These are phyloP conservation scores for Yamadazyma sp. DNA, from an alignment of 805 yeast species.

Conservation along the genomic window DNA sequence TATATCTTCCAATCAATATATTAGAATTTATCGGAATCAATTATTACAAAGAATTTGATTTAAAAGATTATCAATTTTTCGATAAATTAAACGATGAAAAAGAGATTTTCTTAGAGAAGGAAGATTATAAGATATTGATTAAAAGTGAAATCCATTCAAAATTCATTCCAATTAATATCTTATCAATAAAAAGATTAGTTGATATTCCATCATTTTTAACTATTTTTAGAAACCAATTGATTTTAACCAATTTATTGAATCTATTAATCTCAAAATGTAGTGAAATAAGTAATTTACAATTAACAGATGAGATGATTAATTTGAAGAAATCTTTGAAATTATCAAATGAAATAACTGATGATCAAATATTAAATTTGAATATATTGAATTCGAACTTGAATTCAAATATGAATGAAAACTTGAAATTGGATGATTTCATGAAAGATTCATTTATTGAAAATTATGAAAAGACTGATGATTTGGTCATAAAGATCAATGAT, in stretches of 20 bases:
- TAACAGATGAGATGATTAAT: conserved; percentile 22
- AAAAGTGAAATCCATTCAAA: conserved; percentile 15
- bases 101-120: conserved; percentile 7
- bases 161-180: conserved; percentile 19
- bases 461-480: conserved; percentile 11
- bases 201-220: conserved; percentile 26
- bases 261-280: conserved; percentile 3
- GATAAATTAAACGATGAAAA: conserved; percentile 13
- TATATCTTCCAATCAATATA: conserved; percentile 25
- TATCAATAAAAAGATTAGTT: conserved; percentile 21
- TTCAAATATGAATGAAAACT: conserved; percentile 10
- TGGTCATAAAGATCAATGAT: conserved; percentile 21
- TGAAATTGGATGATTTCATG: conserved; percentile 25
- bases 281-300: conserved; percentile 2
- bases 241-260: conserved; percentile 21
- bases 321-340: conserved; percentile 34
- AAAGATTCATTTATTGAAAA: conserved; percentile 14
- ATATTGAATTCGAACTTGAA: too few species aligned
- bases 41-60: conserved; percentile 1
- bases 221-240: conserved; percentile 28
- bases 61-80: conserved; percentile 4
- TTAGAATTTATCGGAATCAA: conserved; percentile 28
- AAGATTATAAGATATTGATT: neutral
- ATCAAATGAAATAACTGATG: conserved; percentile 36
- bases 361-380: conserved; percentile 34